Base-by-base conservation (phyloP, 192 early-diverging fungal species). In the Entophlyctis helioformis region DNA sequence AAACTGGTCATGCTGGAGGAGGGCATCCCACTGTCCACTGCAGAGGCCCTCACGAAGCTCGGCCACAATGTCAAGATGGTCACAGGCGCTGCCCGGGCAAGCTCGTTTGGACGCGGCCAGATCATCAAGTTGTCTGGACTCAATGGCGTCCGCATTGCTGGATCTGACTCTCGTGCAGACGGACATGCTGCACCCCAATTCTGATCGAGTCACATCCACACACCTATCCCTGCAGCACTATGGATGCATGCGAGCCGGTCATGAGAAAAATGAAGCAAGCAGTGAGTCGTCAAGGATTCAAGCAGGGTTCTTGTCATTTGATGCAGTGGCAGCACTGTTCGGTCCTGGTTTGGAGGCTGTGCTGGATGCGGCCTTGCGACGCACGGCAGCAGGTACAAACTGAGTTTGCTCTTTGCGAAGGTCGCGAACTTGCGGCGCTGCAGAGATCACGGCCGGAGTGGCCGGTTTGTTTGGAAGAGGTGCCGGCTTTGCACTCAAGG, bases 51-150 rank as follows among this genome's bases (percentile, higher is more conserved):
- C 35, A 48, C 56, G 29, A 28, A 47, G 3, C 53, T 71, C 54
- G 84, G 84, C 1, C 86, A 89, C 62, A 46, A 45, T 16, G 63
- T 80, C 19, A 40, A 66, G 23, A 42, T 56, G 1, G 48, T 74
- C 19, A 42, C 40, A 2, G 79, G 69, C 8, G 48, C 61, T 21
- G 46, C 55, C 23, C 59, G 83, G 43, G 56, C 58, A 5, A n/a
- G n/a, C n/a, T 32, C 69, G 46, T 82, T 89, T 69, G 86, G 86
- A 12, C 62, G 82, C 13, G 86, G 83, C 7, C 86, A 89, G 71
- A 54, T 85, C 39, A 83, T 86, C 60, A 49, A 57, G 42, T 38
- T 43, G 41, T 28, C n/a, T n/a, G n/a, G 22, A 21, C 1, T 34
- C 22, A 37, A 50, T 26, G 46, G 9, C n/a, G 46, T 57, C 2